phyloP scores from a whole-genome alignment of 768 basidiomycete genomes.

The Clitopilus passeckerianus region DNA sequence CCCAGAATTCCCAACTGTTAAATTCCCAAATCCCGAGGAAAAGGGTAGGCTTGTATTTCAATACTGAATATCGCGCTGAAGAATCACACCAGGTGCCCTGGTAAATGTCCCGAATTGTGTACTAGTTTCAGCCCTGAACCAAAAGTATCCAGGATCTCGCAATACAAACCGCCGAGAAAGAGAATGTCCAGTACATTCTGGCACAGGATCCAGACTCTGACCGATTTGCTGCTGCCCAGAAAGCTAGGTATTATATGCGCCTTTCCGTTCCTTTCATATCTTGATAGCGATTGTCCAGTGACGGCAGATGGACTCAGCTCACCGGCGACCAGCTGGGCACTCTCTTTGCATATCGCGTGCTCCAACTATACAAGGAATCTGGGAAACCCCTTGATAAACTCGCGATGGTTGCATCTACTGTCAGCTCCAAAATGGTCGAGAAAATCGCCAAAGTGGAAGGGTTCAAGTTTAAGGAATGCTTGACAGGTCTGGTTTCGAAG shows the following conservation, averaged over 20 bases:
- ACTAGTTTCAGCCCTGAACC: not conserved
- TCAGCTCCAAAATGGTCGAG: slow-evolving; percentile 88
- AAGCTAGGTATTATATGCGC: slow-evolving; percentile 32
- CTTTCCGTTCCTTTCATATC: not conserved
- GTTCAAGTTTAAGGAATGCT: slow-evolving; percentile 79
- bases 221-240: slow-evolving; percentile 75
- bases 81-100: slow-evolving; percentile 38
- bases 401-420: slow-evolving; percentile 85
- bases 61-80: not conserved
- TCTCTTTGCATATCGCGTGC: slow-evolving; percentile 36
- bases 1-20: slow-evolving; percentile 82
- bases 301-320: slow-evolving; percentile 62
- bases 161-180: slow-evolving; percentile 50
- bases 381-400: slow-evolving; percentile 50
- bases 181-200: slow-evolving; percentile 59
- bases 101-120: slow-evolving; percentile 20
- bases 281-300: slow-evolving; percentile 16
- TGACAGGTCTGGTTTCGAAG: slow-evolving; percentile 54
- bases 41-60: slow-evolving; percentile 44
- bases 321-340: slow-evolving; percentile 83
- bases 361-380: slow-evolving; percentile 36
- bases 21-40: slow-evolving; percentile 89
- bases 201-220: slow-evolving; percentile 92
- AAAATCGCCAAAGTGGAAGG: slow-evolving; percentile 72
- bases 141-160: slow-evolving; percentile 56